A percentile compares a stretch with the other conserved stretches of the same genome.
phyloP scores from a whole-genome alignment of 495 filamentous ascomycete species.

The Glutinoglossum americanum region DNA sequence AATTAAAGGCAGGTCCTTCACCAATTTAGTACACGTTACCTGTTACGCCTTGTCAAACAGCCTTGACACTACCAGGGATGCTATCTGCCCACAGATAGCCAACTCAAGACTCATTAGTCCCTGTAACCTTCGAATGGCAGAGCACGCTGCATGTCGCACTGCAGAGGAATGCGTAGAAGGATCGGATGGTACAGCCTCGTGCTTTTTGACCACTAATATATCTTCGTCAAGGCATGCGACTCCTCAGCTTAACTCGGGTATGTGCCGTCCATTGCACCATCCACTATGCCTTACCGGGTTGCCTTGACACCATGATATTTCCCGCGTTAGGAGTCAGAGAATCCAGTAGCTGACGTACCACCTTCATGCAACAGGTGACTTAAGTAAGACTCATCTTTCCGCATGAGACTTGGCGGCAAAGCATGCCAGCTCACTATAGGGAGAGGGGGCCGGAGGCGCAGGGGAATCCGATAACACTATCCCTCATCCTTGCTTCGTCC shows the following conservation, averaged over 20 bases:
- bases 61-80: not conserved
- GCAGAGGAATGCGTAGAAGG: not conserved
- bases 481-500: not conserved
- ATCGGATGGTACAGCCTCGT: not conserved
- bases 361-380: not conserved
- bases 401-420: no score
- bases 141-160: not conserved
- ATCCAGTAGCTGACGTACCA: not conserved
- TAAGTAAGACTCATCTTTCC: not conserved
- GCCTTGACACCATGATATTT: not conserved
- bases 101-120: not conserved
- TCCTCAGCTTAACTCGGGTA: not conserved
- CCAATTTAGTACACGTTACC: not conserved
- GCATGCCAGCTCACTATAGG: no score
- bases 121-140: not conserved
- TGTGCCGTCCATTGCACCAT: not conserved
- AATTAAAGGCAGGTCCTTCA: constrained; percentile 1
- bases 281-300: not conserved
- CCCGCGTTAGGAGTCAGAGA: not conserved
- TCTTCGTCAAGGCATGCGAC: not conserved
- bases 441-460: not conserved
- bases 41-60: not conserved
- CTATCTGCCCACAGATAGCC: no score
- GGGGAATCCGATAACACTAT: not conserved
- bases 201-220: not conserved